These are phyloP conservation scores for Rhododendron henanense DNA, from an alignment of 148 eudicot genomes.

Conservation along the genomic window DNA sequence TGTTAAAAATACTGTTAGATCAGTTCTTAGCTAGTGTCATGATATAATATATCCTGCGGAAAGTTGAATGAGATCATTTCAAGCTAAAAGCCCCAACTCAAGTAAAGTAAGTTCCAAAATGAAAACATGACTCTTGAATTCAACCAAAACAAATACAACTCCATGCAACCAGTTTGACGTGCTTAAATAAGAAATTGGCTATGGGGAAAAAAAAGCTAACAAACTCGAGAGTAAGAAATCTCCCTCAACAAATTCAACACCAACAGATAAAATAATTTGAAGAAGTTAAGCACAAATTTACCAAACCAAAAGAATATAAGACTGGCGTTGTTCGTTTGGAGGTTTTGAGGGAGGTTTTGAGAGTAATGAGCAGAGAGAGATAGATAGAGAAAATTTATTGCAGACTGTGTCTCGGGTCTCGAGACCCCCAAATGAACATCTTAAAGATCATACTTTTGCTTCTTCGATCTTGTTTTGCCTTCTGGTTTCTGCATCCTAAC, in stretches of 20 bases:
- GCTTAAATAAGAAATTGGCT: not conserved
- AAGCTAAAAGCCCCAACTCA: not conserved
- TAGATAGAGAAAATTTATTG: no score
- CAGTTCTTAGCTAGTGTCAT: not conserved
- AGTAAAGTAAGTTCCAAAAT: not conserved
- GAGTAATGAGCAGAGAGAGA: no score
- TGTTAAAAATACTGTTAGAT: conserved; percentile 1
- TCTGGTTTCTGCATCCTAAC: not conserved
- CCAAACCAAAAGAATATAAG: not conserved
- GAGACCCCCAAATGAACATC: no score
- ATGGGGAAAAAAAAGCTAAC: not conserved
- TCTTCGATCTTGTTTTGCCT: not conserved
- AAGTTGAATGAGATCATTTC: not conserved
- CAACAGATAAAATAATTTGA: not conserved
- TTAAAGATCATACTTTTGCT: not conserved
- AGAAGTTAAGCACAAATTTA: not conserved
- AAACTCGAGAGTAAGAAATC: not conserved
- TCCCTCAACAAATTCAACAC: not conserved
- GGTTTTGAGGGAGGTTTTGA: no score
- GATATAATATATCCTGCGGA: not conserved
- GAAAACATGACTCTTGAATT: not conserved
- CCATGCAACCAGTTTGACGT: not conserved
- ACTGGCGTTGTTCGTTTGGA: no score
- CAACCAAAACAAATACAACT: not conserved
- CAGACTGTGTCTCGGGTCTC: no score